Base-by-base conservation (phyloP, 805 yeast genomes). In the Lipomyces sp. region DNA sequence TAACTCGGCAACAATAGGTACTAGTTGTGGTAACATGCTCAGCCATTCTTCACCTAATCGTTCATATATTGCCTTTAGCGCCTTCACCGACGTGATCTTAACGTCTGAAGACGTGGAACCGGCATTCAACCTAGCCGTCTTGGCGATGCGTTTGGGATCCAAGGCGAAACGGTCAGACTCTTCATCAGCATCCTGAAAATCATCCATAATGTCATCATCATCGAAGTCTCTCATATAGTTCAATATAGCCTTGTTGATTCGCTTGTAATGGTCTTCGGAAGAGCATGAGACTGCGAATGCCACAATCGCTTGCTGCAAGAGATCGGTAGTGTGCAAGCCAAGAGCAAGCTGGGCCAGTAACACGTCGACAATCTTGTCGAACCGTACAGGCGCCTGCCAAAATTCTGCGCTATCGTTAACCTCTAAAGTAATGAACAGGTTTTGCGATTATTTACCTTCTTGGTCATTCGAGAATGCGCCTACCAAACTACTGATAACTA, bases 41-140 rank as follows among this genome's bases (percentile, higher is more conserved):
- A 95, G 83, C 99, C 98, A 95, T 76, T 88, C 91, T 74, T 95
- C 98, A 63, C 98, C 98, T 73, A 92, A 89, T 81, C 90, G 90
- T 71, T 90, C 90, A 83, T 92, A 95, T 39, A 95, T 86, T 33
- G 87, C 82, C 77, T 90, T 91, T 76, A 95, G 83, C 1, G 90
- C 82, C 76, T 88, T 86, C 62, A 91, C 85, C 33, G 98, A 87
- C 94, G 97, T 90, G 71, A 85, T 79, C 75, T 90, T 89, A 42
- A 64, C 64, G 29, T 59, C 68, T 6, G 70, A 62, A 32, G 57
- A 60, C 8, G 64, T 39, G n/a, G 66, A 51, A 15, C 64, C 65
- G 5, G 65, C 50, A 15, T 67, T 64, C 10, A 59, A 5, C 3
- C 68, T 55, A 6, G 70, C 70, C 7, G 63, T 53, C 64, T 57